Evolutionary conservation across 352 stramenopile genomes (phyloP).

Genomic region (Phytophthora pistaciae): DNA sequence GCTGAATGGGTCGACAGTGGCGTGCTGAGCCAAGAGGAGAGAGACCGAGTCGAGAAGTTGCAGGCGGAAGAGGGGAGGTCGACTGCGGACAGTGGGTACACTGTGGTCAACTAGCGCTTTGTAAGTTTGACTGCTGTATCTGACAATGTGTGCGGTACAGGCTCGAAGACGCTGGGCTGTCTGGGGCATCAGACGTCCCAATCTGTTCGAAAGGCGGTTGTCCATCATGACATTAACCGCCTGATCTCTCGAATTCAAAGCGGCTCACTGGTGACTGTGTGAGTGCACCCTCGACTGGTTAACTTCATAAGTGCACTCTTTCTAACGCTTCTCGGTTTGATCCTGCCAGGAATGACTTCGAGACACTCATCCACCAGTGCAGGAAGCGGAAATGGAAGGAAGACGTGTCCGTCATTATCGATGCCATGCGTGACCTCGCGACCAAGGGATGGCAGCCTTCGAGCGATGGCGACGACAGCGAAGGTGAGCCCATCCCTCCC

Average conservation of each 20-base stretch:
- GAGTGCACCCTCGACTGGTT: constrained; percentile 17
- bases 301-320: neutral
- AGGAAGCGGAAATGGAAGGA: constrained; percentile 88
- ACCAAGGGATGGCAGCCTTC: constrained; percentile 48
- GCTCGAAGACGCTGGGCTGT: constrained; percentile 59
- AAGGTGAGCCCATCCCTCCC: constrained; percentile 31
- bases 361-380: constrained; percentile 85
- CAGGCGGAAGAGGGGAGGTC: constrained; percentile 24
- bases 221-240: constrained; percentile 75
- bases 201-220: constrained; percentile 69
- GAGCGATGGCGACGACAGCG: constrained; percentile 3
- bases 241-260: constrained; percentile 60
- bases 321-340: constrained; percentile 11
- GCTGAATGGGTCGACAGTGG: constrained; percentile 46
- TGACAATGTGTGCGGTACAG: constrained; percentile 2
- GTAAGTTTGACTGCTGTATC: neutral
- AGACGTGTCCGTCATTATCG: constrained; percentile 64
- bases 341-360: constrained; percentile 73
- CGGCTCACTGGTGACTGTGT: constrained; percentile 67
- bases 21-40: constrained; percentile 49
- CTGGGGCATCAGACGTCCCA: constrained; percentile 72
- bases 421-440: constrained; percentile 61
- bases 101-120: neutral
- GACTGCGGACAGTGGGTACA: constrained; percentile 21
- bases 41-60: constrained; percentile 25